Base-by-base conservation (phyloP, 1,284 basidiomycete genomes). In the Cryptococcus sp. region DNA sequence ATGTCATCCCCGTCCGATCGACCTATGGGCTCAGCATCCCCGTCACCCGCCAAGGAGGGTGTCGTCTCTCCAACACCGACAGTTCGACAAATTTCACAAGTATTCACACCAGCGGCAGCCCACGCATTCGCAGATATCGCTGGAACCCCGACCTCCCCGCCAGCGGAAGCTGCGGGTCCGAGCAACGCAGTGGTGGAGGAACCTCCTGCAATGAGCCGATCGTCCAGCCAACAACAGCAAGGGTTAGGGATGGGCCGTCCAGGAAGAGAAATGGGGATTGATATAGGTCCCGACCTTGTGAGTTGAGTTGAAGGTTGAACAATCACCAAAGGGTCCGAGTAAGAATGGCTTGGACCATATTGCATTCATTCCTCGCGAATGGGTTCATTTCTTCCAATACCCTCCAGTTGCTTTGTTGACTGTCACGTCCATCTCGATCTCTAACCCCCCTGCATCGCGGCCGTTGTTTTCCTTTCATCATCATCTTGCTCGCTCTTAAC, bases 171-270 rank as follows among this genome's bases (percentile, higher is more conserved):
- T 41, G 44, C 17, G 48, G 47, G n/a, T 19, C 17, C 11, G 47
- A 16, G 16, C 27, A 45, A 15, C 27, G 31, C 17, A 13, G 3
- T 52, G 38, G 16, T 40, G 39, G 45, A 31, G 46, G 20, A 39
- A 11, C 39, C 44, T 5, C 38, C 47, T 6, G 47, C 31, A 35
- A 35, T 35, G 31, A 8, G 4, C 31, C 19, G 5, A 57, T 49
- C 22, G 54, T 35, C 20, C 35, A 56, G 47, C 47, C 48, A 59
- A 25, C 47, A 54, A 27, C 62, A 62, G 50, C 59, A 62, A 49
- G 62, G 56, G 16, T 45, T 67, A 11, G 65, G 62, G 11, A 67
- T 56, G 52, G 65, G 65, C n/a, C 58, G 60, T 41, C 64, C 64
- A 17, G 40, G 31, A 5, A 41, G n/a, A 31, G 25, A 25, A 13